phyloP scores from a whole-genome alignment of 2,329 filamentous ascomycete genomes.

The Colletotrichum eleusines region DNA sequence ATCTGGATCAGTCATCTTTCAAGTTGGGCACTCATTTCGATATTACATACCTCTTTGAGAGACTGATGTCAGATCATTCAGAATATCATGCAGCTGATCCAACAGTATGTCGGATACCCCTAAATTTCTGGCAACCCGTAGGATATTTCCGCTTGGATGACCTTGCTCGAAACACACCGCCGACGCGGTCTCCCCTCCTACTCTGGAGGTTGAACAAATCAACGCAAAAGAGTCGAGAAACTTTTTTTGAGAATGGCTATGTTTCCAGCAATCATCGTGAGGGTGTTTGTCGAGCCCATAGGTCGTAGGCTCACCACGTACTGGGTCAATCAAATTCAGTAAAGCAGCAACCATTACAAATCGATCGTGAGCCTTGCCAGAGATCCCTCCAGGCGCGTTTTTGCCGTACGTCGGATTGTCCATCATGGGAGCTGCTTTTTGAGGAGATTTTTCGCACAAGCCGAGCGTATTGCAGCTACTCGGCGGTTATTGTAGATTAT shows the following conservation, averaged over 20 bases:
- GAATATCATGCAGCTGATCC: constrained; percentile 26
- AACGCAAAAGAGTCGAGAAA: constrained; percentile 52
- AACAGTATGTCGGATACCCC: constrained; percentile 39
- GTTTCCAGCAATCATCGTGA: constrained; percentile 40
- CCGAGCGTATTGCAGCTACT: too few species aligned
- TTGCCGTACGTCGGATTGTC: not conserved
- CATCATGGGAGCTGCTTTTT: not conserved
- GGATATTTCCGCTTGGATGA: constrained; percentile 43
- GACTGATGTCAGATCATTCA: constrained; percentile 32
- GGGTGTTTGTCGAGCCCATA: constrained; percentile 27
- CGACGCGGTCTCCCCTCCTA: constrained; percentile 46
- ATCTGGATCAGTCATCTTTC: not conserved
- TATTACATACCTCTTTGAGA: not conserved
- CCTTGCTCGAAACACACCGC: constrained; percentile 49
- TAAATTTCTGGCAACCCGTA: constrained; percentile 49
- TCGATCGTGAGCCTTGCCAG: not conserved
- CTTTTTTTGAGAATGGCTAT: constrained; percentile 45
- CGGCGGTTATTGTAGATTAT: too few species aligned
- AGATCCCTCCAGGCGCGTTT: not conserved
- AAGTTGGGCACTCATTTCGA: too few species aligned
- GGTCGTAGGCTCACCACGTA: constrained; percentile 46
- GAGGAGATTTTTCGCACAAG: too few species aligned
- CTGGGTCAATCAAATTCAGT: constrained; percentile 45
- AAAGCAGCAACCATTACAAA: constrained; percentile 36
- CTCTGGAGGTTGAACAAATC: constrained; percentile 46